These are phyloP conservation scores for Cyclostephanos invisitatus DNA, from an alignment of 108 stramenopile genomes.

Conservation along the genomic window DNA sequence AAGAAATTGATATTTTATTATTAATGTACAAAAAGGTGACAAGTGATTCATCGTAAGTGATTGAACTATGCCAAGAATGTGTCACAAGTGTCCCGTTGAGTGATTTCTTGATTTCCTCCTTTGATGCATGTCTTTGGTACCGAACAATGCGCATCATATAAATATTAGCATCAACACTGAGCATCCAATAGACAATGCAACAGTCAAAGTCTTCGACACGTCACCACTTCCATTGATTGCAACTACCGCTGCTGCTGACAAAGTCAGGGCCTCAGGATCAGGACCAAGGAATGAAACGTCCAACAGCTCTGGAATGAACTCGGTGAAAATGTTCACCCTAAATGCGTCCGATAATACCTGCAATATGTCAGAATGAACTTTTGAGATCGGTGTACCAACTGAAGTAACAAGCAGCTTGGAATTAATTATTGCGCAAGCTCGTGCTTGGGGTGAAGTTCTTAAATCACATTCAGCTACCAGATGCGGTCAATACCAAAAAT, in stretches of 20 bases:
- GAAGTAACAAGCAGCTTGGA: slow-evolving; percentile 36
- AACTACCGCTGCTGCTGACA: background rate
- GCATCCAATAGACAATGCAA: background rate
- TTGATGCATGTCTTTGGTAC: background rate
- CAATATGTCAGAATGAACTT: slow-evolving; percentile 33
- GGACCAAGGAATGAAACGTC: slow-evolving; percentile 40
- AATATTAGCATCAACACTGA: background rate
- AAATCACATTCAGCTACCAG: slow-evolving; percentile 32
- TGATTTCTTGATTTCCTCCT: background rate
- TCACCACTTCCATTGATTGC: background rate
- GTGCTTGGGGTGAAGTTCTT: slow-evolving; percentile 21
- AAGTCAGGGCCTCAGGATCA: slow-evolving; percentile 14
- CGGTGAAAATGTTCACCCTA: slow-evolving; percentile 18
- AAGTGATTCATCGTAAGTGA: background rate
- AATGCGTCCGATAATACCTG: slow-evolving; percentile 30
- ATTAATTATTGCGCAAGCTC: slow-evolving; percentile 33
- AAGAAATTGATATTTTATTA: too few species aligned
- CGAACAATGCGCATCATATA: background rate
- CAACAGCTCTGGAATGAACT: slow-evolving; percentile 33
- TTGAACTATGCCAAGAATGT: background rate
- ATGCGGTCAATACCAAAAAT: background rate
- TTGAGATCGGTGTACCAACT: slow-evolving; percentile 7
- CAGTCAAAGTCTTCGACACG: background rate
- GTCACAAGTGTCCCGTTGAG: background rate
- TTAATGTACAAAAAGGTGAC: background rate